Base-by-base conservation (phyloP, 2,329 filamentous ascomycete species). In the Aspergillus pseudoviridinutans region DNA sequence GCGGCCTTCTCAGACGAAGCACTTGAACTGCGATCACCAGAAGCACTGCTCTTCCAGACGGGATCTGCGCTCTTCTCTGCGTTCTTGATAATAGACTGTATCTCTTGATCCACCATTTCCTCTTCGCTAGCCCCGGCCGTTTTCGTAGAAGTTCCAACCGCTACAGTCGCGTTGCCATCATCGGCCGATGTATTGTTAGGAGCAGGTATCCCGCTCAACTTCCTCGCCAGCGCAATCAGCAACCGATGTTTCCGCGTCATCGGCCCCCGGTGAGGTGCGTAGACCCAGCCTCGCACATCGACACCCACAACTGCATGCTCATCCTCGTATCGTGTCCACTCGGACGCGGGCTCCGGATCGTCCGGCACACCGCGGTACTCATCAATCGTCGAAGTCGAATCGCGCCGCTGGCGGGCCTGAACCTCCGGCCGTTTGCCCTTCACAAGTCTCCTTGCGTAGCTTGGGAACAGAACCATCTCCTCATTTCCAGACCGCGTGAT, bases 271-370 rank as follows among this genome's bases (percentile, higher is more conserved):
- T 93, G 90, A 20, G 93, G 93, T 42, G 87, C 86, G 73, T 96
- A 99, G 53, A 97, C 84, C 94, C 95, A 99, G 14, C 94, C 94
- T 64, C 93, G 84, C 25, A 99, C 91, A 71, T 99, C 93, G 5
- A 97, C 91, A 69, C 97, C 93, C 1, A 97, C 90, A 3, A 97
- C 80, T 0, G 92, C 91, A 71, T 89, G 89, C 67, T 92, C 87
- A 58, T 93, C 87, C 71, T 96, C 89, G 54, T 88, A 84, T 59
- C 84, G 84, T 57, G 92, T 86, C 89, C 90, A 96, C 68, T 93
- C 86, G 55, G 85, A 79, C 46, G 83, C 93, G 49, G 86, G 83
- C 61, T 91, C 86, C 49, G 79, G 81, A 32, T 83, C 77, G 1
- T 66, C 60, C 14, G 62, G 55, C 1, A 52, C 75, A 72, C 61